Evolutionary conservation across 805 yeast genomes (phyloP).

Genomic region (Kluyveromyces dobzhanskii): DNA sequence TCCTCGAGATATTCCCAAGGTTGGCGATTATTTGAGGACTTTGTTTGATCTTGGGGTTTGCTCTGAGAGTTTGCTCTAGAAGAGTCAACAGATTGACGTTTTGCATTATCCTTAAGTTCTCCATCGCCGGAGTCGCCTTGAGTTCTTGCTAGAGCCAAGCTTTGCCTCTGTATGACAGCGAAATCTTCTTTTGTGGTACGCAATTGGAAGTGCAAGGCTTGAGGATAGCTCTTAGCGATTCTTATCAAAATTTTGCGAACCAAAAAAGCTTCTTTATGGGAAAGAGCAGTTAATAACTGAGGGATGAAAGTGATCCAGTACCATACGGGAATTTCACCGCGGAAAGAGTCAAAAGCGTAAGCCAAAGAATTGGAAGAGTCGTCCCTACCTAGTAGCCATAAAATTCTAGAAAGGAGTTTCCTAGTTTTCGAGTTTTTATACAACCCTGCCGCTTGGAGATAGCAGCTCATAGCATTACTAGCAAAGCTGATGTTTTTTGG

Average conservation of each 20-base stretch:
- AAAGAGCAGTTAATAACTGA: slow-evolving; percentile 78
- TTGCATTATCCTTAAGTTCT: slow-evolving; percentile 6
- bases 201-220: slow-evolving; percentile 91
- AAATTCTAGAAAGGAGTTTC: slow-evolving; percentile 74
- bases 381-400: slow-evolving; percentile 91
- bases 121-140: slow-evolving; percentile 12
- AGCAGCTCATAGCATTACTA: slow-evolving; percentile 90
- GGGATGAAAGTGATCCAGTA: slow-evolving; percentile 98
- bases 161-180: slow-evolving; percentile 77
- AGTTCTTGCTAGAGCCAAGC: slow-evolving; percentile 35
- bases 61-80: neutral
- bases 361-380: slow-evolving; percentile 75
- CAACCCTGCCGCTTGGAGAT: slow-evolving; percentile 93
- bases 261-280: slow-evolving; percentile 84
- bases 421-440: slow-evolving; percentile 91
- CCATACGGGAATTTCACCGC: slow-evolving; percentile 98
- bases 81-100: slow-evolving; percentile 3
- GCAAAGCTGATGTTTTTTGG: slow-evolving; percentile 78
- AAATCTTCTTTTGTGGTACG: slow-evolving; percentile 93
- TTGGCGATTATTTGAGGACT: slow-evolving; percentile 39
- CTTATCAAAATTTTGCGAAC: slow-evolving; percentile 82
- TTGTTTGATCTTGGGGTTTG: slow-evolving; percentile 4
- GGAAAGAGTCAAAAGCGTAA: slow-evolving; percentile 80
- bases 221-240: slow-evolving; percentile 95
- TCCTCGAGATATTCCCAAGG: slow-evolving; percentile 94